Conservation (phyloP, 345 rosid species). For the Sonneratia alba region DNA sequence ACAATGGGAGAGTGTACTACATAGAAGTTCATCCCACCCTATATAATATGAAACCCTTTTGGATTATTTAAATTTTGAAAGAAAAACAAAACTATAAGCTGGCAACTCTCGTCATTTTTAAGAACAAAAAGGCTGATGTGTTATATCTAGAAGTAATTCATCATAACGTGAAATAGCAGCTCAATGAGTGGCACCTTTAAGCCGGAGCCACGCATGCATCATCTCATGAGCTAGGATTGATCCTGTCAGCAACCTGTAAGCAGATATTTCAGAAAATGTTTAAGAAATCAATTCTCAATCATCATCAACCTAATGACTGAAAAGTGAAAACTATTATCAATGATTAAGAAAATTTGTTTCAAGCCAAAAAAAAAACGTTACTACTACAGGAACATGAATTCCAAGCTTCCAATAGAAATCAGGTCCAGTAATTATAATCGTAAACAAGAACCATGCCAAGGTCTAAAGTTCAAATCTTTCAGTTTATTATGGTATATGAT, state of each 20-base stretch:
- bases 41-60: too few species aligned
- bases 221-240: slow-evolving; percentile 96
- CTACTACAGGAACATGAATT: too few species aligned
- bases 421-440: neutral
- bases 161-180: neutral
- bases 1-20: too few species aligned
- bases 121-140: too few species aligned
- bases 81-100: too few species aligned
- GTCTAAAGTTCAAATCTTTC: neutral
- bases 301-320: neutral
- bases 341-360: too few species aligned
- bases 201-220: slow-evolving; percentile 99
- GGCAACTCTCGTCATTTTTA: too few species aligned
- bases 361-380: too few species aligned
- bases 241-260: slow-evolving; percentile 76
- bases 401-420: neutral
- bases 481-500: neutral
- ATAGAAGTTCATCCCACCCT: too few species aligned
- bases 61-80: too few species aligned
- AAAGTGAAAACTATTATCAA: neutral
- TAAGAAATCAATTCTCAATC: slow-evolving; percentile 4
- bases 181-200: slow-evolving; percentile 43
- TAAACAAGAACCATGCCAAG: too few species aligned
- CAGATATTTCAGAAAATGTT: neutral
- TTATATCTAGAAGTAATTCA: too few species aligned